Evolutionary conservation across 129 eudicot species (phyloP).

Genomic region (Erigeron canadensis): DNA sequence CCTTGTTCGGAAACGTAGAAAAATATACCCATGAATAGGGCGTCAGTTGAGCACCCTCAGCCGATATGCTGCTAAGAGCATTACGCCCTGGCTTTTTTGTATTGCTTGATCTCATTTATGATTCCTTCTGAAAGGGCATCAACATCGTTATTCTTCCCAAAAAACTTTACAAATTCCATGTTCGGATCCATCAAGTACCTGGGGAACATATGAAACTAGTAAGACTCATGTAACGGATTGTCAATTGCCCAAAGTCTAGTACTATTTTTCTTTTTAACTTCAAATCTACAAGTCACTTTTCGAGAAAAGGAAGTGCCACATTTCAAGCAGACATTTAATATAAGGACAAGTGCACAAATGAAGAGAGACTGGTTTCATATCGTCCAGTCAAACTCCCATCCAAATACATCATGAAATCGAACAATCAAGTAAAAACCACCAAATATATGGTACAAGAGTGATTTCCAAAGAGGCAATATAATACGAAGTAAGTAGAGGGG

Average conservation of each 20-base stretch:
- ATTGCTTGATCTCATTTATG: slow-evolving; percentile 64
- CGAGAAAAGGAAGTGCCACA: not conserved
- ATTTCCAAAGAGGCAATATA: no score
- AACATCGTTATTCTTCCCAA: slow-evolving; percentile 77
- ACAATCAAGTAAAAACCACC: not conserved
- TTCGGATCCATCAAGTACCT: slow-evolving; percentile 95
- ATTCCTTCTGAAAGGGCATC: slow-evolving; percentile 72
- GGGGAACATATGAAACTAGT: slow-evolving; percentile 23
- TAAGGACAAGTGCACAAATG: no score
- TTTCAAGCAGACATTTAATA: not conserved
- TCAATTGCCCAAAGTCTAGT: not conserved
- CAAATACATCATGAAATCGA: not conserved
- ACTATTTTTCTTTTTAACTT: not conserved
- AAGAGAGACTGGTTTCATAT: not conserved
- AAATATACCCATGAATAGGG: not conserved
- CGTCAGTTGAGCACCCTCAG: not conserved
- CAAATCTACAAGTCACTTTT: not conserved
- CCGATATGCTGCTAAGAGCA: not conserved
- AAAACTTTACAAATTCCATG: slow-evolving; percentile 82
- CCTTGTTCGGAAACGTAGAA: slow-evolving; percentile 9
- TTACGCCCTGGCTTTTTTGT: slow-evolving; percentile 44
- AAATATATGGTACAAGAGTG: not conserved
- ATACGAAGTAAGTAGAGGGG: no score
- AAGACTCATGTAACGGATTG: slow-evolving; percentile 6
- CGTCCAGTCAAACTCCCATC: not conserved